A percentile compares a stretch with the other conserved stretches of the same genome.
These are phyloP conservation scores for Breviolum minutum DNA, from an alignment of 73 alveolate genomes.

Conservation along the genomic window DNA sequence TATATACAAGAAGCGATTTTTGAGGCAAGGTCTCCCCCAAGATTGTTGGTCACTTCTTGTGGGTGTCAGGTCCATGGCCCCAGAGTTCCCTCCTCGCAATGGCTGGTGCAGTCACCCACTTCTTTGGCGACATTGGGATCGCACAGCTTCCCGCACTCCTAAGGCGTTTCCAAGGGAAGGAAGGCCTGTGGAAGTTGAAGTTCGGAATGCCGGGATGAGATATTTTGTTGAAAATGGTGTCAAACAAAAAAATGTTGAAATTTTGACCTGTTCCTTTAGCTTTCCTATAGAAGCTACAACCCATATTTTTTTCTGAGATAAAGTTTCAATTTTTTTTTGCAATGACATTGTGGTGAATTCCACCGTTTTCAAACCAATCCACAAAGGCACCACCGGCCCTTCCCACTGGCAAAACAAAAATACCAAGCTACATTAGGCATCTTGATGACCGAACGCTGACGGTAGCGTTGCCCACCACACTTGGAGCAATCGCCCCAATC, in stretches of 20 bases:
- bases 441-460: conserved; percentile 58
- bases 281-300: no score
- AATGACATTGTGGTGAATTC: no score
- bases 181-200: no score
- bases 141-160: conserved; percentile 89
- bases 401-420: neutral
- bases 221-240: neutral
- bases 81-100: conserved; percentile 89
- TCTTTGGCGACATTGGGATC: conserved; percentile 76
- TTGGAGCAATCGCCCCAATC: conserved; percentile 81
- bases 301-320: neutral
- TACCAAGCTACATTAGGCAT: conserved; percentile 70
- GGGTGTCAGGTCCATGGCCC: no score
- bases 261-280: no score
- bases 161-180: neutral
- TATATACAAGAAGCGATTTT: no score
- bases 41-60: no score
- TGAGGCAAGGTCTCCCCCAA: no score
- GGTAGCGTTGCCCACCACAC: conserved; percentile 94
- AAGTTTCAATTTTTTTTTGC: no score
- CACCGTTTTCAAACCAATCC: neutral
- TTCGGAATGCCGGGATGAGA: no score
- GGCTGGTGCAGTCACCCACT: conserved; percentile 76
- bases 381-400: neutral
- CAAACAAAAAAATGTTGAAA: no score